Base-by-base conservation (phyloP, 1,284 basidiomycete genomes). In the Fomitopsis betulina region DNA sequence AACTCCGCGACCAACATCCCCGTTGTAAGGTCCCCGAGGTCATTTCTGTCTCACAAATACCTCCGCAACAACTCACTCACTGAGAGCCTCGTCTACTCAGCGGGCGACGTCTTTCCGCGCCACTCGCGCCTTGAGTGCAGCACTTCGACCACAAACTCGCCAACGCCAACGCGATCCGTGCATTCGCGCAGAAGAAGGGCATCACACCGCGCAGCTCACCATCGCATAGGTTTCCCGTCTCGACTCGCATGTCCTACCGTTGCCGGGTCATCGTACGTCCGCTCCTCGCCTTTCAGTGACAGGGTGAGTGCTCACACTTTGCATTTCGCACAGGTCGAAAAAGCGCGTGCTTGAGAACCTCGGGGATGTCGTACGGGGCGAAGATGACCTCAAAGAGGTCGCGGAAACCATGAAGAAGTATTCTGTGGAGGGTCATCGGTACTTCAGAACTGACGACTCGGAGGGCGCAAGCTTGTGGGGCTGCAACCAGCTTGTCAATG, bases 91-190 rank as follows among this genome's bases (percentile, higher is more conserved):
- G n/a, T 33, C 43, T 43, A 7, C 25, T 9, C 23, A 47, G 45
- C 25, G 27, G 27, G 67, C 54, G 79, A 81, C 62, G 15, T 5
- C 32, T 8, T 39, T 23, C 27, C 12, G 30, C 5, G 7, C 25
- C 13, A 33, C 21, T 37, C 19, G 23, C 49, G 21, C n/a, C n/a
- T n/a, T n/a, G n/a, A n/a, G 27, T 10, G 38, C 38, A 73, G 64
- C 79, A 79, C n/a, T n/a, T n/a, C 58, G 72, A 76, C 45, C 72
- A 80, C 61, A 89, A 89, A 68, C 64, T 83, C n/a, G n/a, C n/a
- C n/a, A n/a, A n/a, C 17, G 82, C 84, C 2, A 75, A 83, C 33
- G 67, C 66, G 21, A 64, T 84, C 43, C 63, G 74, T 27, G 68
- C 63, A 9, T 70, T 86, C 40, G 82, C 83, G 0, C 64, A 68